Evolutionary conservation across 768 basidiomycete species (phyloP).

Genomic region (Saitozyma podzolica): DNA sequence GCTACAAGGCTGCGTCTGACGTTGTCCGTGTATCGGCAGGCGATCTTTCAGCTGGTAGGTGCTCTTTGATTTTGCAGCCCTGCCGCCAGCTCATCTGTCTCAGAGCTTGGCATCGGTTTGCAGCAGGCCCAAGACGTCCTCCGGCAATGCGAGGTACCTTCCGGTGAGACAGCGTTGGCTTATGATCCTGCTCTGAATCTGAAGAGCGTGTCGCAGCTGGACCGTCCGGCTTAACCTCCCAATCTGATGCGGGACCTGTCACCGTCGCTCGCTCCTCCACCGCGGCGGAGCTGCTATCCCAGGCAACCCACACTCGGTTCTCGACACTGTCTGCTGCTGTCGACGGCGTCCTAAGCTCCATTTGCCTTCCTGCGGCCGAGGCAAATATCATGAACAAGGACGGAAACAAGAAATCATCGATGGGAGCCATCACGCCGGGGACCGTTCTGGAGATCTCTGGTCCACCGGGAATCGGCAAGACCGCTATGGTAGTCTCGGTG

Average conservation of each 20-base stretch:
- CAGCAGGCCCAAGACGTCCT: slow-evolving; percentile 38
- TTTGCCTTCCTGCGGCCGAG: background rate
- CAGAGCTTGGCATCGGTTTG: slow-evolving; percentile 35
- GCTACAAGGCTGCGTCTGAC: slow-evolving; percentile 32
- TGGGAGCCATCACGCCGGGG: slow-evolving; percentile 35
- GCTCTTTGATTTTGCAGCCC: background rate
- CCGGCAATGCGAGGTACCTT: slow-evolving; percentile 18
- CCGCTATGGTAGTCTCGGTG: slow-evolving; percentile 28
- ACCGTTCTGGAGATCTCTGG: slow-evolving; percentile 45
- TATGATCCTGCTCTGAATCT: background rate
- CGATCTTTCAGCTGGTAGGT: slow-evolving; percentile 41
- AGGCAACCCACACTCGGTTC: slow-evolving; percentile 16
- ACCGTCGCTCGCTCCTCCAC: slow-evolving; percentile 13
- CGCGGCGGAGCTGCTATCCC: slow-evolving; percentile 23
- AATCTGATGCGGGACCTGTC: too few species aligned
- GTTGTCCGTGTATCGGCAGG: slow-evolving; percentile 14
- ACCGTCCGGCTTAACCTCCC: background rate
- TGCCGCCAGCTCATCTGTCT: background rate
- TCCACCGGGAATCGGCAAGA: slow-evolving; percentile 50
- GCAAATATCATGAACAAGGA: too few species aligned
- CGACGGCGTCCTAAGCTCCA: slow-evolving; percentile 34
- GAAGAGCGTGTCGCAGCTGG: background rate
- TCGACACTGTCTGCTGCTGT: slow-evolving; percentile 34
- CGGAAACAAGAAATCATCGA: too few species aligned
- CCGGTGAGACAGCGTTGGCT: slow-evolving; percentile 20